Base-by-base conservation (phyloP, 1,284 basidiomycete species). In the Pseudozyma tsukubaensis region DNA sequence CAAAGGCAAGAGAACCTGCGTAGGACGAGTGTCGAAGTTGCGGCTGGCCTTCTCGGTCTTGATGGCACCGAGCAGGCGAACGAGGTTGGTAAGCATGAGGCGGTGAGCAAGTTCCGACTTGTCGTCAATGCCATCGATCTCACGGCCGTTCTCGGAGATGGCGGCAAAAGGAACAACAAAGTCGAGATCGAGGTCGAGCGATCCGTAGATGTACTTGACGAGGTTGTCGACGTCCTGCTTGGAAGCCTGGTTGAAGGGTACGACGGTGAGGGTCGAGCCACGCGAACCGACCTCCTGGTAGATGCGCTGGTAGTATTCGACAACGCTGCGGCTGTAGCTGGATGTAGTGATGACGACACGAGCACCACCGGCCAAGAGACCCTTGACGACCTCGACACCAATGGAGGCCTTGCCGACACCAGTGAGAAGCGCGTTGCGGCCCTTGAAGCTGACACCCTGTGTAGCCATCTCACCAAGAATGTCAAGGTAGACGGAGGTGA, bases 131-230 rank as follows among this genome's bases (percentile, higher is more conserved):
- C 92, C 90, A 81, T 99, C 96, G 68, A 99, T 99, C 86, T 98
- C 94, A 69, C 96, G 92, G 49, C 97, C 96, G 83, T 98, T 98
- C 86, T 98, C 97, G 13, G 97, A 95, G 50, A 99, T 92, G 65
- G 95, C 97, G 59, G 96, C 97, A 86, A 99, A 99, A 43, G 96
- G 96, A 71, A 98, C 90, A 81, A 99, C 93, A 86, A 97, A 98
- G 86, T 99, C 96, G 68, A 99, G 89, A 87, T 99, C 96, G 87
- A 99, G 90, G 50, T 92, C 91, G 62, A 97, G 90, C 45, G 91
- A 94, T 47, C 92, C 90, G 87, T 98, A 99, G 86, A 99, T 96
- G 86, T 99, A 99, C 86, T 98, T 95, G 79, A 99, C 91, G 59
- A 99, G 90, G 11, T 61, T 71, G 84, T 99, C 95, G 43, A 96